Conservation (phyloP, 108 stramenopile species). For the Skeletonema costatum region DNA sequence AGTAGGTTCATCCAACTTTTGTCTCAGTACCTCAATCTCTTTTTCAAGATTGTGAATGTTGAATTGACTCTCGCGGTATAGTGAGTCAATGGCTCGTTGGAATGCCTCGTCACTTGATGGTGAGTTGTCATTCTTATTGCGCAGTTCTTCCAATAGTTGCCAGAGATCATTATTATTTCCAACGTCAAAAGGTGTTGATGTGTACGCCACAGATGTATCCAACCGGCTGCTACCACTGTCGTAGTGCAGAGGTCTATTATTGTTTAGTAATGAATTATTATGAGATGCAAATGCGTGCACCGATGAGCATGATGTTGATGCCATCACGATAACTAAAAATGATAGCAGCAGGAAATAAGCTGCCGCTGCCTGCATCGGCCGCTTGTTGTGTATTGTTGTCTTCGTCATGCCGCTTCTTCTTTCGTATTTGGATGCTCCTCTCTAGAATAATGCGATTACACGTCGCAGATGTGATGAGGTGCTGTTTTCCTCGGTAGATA, state of each 20-base stretch:
- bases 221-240: not conserved
- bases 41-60: conserved; percentile 20
- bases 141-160: not conserved
- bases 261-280: not conserved
- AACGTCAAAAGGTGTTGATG: not conserved
- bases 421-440: too few relatives aligned
- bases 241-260: not conserved
- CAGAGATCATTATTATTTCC: not conserved
- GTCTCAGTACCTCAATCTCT: conserved; percentile 7
- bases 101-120: not conserved
- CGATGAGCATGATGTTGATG: too few relatives aligned
- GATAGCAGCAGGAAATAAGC: too few relatives aligned
- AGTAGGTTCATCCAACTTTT: not conserved
- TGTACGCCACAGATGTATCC: not conserved
- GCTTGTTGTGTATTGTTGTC: too few relatives aligned
- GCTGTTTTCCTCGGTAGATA: too few relatives aligned
- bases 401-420: too few relatives aligned
- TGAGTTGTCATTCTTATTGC: not conserved
- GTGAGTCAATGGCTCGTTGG: not conserved
- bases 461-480: too few relatives aligned
- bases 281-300: not conserved
- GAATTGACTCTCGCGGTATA: conserved; percentile 5
- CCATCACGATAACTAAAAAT: too few relatives aligned
- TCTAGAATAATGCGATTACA: too few relatives aligned
- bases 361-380: too few relatives aligned